Evolutionary conservation across 345 rosid species (phyloP).

Genomic region (Mallotus nudiflorus): DNA sequence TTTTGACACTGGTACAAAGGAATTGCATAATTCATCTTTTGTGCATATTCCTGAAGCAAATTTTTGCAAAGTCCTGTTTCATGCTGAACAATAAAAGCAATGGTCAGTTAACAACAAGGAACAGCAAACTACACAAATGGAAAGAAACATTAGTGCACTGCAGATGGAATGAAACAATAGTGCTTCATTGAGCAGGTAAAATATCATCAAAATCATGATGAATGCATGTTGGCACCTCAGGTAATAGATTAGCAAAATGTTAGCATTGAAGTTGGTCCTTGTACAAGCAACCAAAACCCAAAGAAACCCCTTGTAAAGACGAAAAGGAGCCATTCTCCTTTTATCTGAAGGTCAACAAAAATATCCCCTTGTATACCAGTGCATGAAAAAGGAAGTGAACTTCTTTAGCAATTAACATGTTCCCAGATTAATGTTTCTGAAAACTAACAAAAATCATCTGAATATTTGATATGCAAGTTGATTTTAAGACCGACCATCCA

Average conservation of each 20-base stretch:
- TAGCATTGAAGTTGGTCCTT: not conserved
- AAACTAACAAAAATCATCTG: not conserved
- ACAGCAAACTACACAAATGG: not conserved
- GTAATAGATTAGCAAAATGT: not conserved
- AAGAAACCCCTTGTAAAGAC: not conserved
- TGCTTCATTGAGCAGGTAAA: not conserved
- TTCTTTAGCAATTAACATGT: not conserved
- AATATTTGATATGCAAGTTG: not conserved
- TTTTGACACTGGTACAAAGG: slow-evolving; percentile 62
- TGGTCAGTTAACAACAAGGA: not conserved
- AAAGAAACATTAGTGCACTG: not conserved
- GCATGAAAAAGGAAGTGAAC: not conserved
- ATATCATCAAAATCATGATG: not conserved
- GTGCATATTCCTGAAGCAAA: slow-evolving; percentile 91
- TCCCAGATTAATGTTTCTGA: not conserved
- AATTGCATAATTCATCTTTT: slow-evolving; percentile 88
- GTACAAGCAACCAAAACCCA: not conserved
- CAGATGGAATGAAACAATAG: not conserved
- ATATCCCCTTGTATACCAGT: not conserved
- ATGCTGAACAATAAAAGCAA: slow-evolving; percentile 46
- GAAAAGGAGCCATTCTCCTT: not conserved
- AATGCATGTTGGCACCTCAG: not conserved
- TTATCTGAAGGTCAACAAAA: no score
- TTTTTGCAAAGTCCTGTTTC: slow-evolving; percentile 89
- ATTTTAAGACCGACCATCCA: not conserved